Conservation (phyloP, 306 rosid genomes). For the Quercus mongolica region DNA sequence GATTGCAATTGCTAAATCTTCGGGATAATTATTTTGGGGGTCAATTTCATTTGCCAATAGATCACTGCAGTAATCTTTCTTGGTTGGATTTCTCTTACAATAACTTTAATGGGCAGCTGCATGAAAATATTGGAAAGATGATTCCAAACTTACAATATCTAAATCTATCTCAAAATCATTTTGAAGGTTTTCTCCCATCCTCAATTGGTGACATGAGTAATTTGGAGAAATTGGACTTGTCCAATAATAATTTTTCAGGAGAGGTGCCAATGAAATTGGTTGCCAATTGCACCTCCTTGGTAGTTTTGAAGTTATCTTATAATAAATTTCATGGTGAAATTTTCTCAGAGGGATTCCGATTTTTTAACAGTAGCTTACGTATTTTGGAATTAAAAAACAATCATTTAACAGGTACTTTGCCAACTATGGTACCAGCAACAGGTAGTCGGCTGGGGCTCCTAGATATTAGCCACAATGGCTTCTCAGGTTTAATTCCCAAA, state of each 20-base stretch:
- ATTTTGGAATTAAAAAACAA: constrained; percentile 7
- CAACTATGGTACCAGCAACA: background rate
- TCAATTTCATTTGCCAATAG: background rate
- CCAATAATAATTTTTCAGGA: constrained; percentile 13
- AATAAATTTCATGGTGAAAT: background rate
- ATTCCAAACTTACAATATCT: background rate
- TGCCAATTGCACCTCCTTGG: background rate
- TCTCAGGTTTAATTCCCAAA: constrained; percentile 17
- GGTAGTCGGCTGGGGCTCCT: accelerated
- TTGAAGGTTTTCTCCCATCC: constrained; percentile 17
- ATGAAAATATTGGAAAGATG: too few species aligned
- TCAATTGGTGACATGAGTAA: constrained; percentile 17
- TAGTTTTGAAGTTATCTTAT: constrained; percentile 3
- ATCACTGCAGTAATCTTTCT: background rate
- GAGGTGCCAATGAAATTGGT: background rate
- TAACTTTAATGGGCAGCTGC: constrained; percentile 11
- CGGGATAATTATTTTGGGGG: background rate
- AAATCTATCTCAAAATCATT: constrained; percentile 12
- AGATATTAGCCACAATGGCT: constrained; percentile 3
- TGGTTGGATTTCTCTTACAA: constrained; percentile 18
- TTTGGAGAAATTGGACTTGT: background rate
- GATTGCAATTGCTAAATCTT: constrained; percentile 3
- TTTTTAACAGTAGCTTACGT: background rate
- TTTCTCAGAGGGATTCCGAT: too few species aligned
- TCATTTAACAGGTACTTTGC: background rate